Evolutionary conservation across 441 rosid species (phyloP).

Genomic region (Erodium texanum): DNA sequence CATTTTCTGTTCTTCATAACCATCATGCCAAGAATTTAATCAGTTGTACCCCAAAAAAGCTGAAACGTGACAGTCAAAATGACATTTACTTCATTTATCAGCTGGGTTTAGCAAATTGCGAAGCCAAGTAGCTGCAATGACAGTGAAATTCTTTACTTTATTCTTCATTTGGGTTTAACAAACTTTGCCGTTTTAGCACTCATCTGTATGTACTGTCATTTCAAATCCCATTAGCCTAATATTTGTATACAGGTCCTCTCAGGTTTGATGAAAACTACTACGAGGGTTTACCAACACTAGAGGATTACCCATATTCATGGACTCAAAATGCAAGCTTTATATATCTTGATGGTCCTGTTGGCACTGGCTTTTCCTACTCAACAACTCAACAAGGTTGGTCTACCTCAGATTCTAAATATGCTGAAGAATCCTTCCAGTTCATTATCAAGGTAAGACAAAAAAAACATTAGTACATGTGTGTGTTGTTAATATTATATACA

Average conservation of each 20-base stretch:
- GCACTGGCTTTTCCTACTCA: conserved; percentile 18
- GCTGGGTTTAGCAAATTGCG: too few species aligned
- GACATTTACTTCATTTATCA: too few species aligned
- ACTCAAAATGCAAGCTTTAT: conserved; percentile 18
- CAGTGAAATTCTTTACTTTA: too few species aligned
- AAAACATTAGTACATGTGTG: too few species aligned
- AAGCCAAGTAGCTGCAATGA: too few species aligned
- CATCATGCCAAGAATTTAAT: not conserved
- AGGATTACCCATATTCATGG: conserved; percentile 16
- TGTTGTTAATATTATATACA: too few species aligned
- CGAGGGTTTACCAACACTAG: conserved; percentile 19
- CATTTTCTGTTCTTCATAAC: not conserved
- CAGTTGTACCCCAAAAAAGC: too few species aligned
- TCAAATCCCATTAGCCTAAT: not conserved
- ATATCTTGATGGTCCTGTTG: conserved; percentile 17
- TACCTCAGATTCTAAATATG: conserved; percentile 10
- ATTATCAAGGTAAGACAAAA: conserved; percentile 10
- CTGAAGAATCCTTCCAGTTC: conserved; percentile 9
- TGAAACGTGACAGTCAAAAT: too few species aligned
- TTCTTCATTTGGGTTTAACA: too few species aligned
- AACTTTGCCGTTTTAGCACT: too few species aligned
- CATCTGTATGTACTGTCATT: not conserved
- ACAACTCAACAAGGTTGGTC: conserved; percentile 5
- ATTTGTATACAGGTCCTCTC: conserved; percentile 21
- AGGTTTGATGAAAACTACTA: conserved; percentile 19